phyloP scores from a whole-genome alignment of 192 early-diverging fungal genomes.

The Coemansia pectinata region DNA sequence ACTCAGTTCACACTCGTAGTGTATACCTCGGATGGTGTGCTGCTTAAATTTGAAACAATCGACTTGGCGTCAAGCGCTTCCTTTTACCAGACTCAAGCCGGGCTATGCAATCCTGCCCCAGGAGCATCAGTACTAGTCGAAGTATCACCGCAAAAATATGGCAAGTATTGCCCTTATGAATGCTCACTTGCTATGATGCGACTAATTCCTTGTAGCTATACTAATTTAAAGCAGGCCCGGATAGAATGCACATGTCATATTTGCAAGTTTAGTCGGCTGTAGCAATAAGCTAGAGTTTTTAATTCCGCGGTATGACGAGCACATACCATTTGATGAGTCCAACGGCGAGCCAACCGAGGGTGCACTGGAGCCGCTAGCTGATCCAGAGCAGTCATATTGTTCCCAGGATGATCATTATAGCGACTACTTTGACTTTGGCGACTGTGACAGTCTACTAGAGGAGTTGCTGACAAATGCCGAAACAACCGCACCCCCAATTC shows the following conservation, averaged over 20 bases:
- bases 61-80: conserved; percentile 1
- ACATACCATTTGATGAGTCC: neutral
- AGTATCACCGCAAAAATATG: conserved; percentile 29
- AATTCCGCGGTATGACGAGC: neutral
- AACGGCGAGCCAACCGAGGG: neutral
- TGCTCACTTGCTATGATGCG: neutral
- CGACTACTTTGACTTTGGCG: conserved; percentile 2
- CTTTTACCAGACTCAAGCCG: conserved; percentile 28
- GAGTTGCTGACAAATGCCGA: conserved; percentile 1
- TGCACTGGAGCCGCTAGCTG: neutral
- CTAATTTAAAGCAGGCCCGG: neutral
- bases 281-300: conserved; percentile 6
- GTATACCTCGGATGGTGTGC: conserved; percentile 27
- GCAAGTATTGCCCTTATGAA: conserved; percentile 17
- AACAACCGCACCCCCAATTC: neutral
- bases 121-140: conserved; percentile 23
- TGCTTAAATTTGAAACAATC: conserved; percentile 35
- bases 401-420: neutral
- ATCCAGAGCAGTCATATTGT: neutral
- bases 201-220: neutral
- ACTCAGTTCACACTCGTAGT: conserved; percentile 20
- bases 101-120: conserved; percentile 33
- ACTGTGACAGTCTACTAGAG: conserved; percentile 20
- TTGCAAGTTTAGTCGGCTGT: conserved; percentile 28
- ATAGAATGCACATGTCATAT: neutral